Base-by-base conservation (phyloP, 305 asterid genomes). In the Fraxinus latifolia region DNA sequence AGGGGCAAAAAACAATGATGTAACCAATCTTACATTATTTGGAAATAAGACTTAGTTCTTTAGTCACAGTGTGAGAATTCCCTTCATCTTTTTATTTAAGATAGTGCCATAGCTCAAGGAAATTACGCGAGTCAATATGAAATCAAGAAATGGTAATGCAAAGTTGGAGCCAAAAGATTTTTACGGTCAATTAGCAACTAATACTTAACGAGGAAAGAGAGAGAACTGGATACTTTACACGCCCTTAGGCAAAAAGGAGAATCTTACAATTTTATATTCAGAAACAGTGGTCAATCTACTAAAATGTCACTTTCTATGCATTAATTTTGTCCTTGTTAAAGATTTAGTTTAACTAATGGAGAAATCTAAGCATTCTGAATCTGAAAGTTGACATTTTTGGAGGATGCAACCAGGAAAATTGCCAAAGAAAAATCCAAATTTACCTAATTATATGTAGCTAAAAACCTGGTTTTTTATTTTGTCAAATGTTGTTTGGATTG, bases 261-360 rank as follows among this genome's bases (percentile, higher is more conserved):
- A 93, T 90, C 97, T 87, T 83, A 72, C 12, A 83, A 67, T 79
- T 75, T 82, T 82, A 39, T 82, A 83, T 60, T 77, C 32, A 42
- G 77, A 72, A 60, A 67, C 36, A 77, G 70, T 77, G 81, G 70
- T 68, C 23, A 50, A 67, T 74, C 2, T 4, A 47, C 65, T 76
- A 82, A 85, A 55, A 76, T 71, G 50, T 68, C 79, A 15, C 6
- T 44, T 36, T 77, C 21, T 42, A 4, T 23, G 79, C 77, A 60
- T 74, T 15, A 17, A 21, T 77, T 23, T 76, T 70, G 80, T 85
- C 80, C 14, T 60, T 80, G 82, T 80, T 82, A 55, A 60, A 76
- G 11, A 68, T 76, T 19, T 50, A 33, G 82, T 31, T 50, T 76
- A 76, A 76, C 77, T 75, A 65, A 78, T 78, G 34, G 4, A 67